Conservation (phyloP, 345 rosid genomes). For the Tarenaya hassleriana region DNA sequence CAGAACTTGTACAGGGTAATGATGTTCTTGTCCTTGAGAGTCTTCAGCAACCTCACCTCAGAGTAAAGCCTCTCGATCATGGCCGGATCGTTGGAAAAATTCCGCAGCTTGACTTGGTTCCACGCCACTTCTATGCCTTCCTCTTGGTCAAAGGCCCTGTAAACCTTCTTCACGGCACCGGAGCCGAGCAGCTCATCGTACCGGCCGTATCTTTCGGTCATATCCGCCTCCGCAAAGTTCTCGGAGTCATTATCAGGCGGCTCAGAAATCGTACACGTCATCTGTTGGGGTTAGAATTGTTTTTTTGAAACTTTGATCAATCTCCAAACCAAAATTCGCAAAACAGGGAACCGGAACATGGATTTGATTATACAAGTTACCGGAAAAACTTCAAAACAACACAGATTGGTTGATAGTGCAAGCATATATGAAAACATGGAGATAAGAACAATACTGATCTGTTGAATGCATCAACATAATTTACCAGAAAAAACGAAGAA, state of each 20-base stretch:
- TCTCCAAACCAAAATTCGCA: constrained; percentile 16
- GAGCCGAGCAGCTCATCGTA: constrained; percentile 57
- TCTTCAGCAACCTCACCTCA: constrained; percentile 53
- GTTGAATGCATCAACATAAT: too few relatives aligned
- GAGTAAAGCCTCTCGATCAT: constrained; percentile 69
- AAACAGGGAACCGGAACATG: background rate
- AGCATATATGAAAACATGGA: too few relatives aligned
- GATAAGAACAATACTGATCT: too few relatives aligned
- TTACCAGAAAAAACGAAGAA: too few relatives aligned
- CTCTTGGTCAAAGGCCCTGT: constrained; percentile 84
- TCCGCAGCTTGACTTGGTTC: constrained; percentile 75
- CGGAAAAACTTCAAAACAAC: too few relatives aligned
- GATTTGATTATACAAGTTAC: too few relatives aligned
- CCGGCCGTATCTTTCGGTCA: constrained; percentile 73
- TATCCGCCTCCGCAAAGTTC: constrained; percentile 66
- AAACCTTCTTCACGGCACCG: constrained; percentile 76
- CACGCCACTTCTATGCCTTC: constrained; percentile 94
- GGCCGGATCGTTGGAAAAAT: constrained; percentile 43
- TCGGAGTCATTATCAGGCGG: constrained; percentile 47
- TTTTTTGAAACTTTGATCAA: constrained; percentile 18
- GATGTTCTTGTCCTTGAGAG: constrained; percentile 48
- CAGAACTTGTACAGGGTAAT: constrained; percentile 56
- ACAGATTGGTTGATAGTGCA: too few relatives aligned
- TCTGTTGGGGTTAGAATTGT: constrained; percentile 26
- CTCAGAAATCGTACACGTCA: constrained; percentile 42